A percentile compares a stretch with the other conserved stretches of the same genome.
These are phyloP conservation scores for Asterophora parasitica DNA, from an alignment of 768 basidiomycete genomes.

Conservation along the genomic window DNA sequence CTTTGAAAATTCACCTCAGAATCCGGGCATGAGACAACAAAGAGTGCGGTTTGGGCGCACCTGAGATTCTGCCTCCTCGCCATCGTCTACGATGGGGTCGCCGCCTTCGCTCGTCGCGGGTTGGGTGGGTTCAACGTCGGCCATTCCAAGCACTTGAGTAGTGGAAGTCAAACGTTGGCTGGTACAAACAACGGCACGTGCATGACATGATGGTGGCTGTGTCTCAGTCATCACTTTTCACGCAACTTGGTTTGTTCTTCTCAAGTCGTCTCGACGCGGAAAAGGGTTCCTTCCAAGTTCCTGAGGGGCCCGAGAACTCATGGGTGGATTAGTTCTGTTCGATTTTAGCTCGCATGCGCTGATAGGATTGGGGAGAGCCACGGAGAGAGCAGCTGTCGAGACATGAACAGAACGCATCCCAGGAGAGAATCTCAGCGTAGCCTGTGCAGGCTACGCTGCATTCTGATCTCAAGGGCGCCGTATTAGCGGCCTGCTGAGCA, in stretches of 20 bases:
- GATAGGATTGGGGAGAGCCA: not conserved
- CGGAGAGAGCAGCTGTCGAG: constrained; percentile 3
- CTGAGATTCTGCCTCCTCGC: constrained; percentile 62
- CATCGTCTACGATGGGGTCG: constrained; percentile 47
- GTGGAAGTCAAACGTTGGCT: constrained; percentile 14
- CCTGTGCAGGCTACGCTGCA: too few relatives aligned
- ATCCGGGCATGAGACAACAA: constrained; percentile 12
- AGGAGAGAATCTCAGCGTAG: too few relatives aligned
- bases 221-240: not conserved
- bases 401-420: constrained; percentile 13
- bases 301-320: not conserved
- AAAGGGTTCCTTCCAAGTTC: not conserved
- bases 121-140: constrained; percentile 47
- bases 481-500: not conserved
- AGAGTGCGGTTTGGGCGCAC: constrained; percentile 24
- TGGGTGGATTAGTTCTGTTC: not conserved
- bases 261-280: not conserved
- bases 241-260: too few relatives aligned
- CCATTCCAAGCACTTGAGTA: constrained; percentile 30
- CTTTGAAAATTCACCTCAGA: constrained; percentile 33
- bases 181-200: constrained; percentile 19
- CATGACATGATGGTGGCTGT: constrained; percentile 5
- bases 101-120: constrained; percentile 29
- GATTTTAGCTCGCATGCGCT: not conserved
- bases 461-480: constrained; percentile 1